Base-by-base conservation (phyloP, 2,329 filamentous ascomycete genomes). In the Calonectria hongkongensis region DNA sequence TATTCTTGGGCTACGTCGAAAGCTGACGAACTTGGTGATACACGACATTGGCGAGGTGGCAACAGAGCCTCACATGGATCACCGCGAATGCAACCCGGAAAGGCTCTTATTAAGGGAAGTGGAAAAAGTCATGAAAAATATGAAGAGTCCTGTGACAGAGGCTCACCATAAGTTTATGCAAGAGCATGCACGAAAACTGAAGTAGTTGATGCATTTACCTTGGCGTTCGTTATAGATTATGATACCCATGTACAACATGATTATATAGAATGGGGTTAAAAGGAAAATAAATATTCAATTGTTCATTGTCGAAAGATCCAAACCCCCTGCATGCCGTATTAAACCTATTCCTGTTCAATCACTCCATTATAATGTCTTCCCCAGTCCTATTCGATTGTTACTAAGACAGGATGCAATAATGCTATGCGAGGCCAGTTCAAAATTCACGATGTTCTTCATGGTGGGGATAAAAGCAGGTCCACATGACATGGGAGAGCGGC, bases 11-110 rank as follows among this genome's bases (percentile, higher is more conserved):
- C 70, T 81, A 12, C 75, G 79, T 43, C 74, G 74, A 12, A 78
- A 78, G 16, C 68, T 78, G 66, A 79, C 73, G 43, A 81, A 73
- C 10, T 51, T 81, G 3, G 68, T 79, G 21, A 81, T 82, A 51
- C 79, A 83, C 48, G 77, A 81, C 15, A 77, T 82, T 2, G 80
- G 79, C 2, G 65, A 58, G n/a, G 62, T 66, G 1, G 58, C 58
- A 6, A 54, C 64, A 4, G 70, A 67, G 25, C 43, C 66, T 2
- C 16, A 51, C 13, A 69, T 70, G 4, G 73, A 79, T 16, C 78
- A 81, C 45, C 43, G 58, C 7, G 66, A 73, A 39, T 81, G 79
- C 64, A 81, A 80, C 50, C 79, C 79, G 12, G 64, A 75, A 6
- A 63, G 45, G 1, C 66, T 71, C 18, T 45, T 81, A 30, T 58